Percentiles rank a stretch among this genome's conserved stretches.
These are phyloP conservation scores for Camelina laxa DNA, from an alignment of 345 rosid genomes.

Conservation along the genomic window DNA sequence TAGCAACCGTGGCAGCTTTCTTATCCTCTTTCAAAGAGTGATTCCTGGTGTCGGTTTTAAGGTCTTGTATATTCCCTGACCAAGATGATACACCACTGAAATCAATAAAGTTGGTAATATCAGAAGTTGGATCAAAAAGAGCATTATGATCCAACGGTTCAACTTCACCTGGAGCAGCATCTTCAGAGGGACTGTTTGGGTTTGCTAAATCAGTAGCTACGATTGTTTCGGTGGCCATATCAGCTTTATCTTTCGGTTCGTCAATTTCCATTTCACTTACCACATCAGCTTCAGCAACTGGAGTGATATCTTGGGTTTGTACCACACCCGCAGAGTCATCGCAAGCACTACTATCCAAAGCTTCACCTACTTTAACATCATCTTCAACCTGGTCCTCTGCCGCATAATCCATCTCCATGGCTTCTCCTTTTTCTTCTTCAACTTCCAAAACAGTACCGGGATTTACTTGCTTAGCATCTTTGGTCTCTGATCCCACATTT, in stretches of 20 bases:
- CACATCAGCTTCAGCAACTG: constrained; percentile 42
- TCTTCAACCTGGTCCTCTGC: constrained; percentile 51
- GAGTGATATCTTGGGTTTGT: too few relatives aligned
- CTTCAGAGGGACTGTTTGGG: constrained; percentile 19
- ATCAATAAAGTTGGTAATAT: constrained; percentile 49
- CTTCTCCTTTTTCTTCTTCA: constrained; percentile 45
- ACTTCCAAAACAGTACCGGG: constrained; percentile 20
- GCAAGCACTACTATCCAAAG: too few relatives aligned
- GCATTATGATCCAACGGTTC: constrained; percentile 39
- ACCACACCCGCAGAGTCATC: too few relatives aligned
- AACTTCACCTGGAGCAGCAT: constrained; percentile 46
- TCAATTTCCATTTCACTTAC: constrained; percentile 39
- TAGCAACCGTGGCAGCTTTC: constrained; percentile 27
- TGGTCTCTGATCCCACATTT: background rate
- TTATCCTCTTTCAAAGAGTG: constrained; percentile 36
- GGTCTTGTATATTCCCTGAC: constrained; percentile 47
- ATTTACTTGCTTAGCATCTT: constrained; percentile 3
- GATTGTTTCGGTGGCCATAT: constrained; percentile 12
- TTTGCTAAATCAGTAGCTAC: constrained; percentile 32
- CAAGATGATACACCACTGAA: constrained; percentile 48
- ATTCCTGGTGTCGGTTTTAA: constrained; percentile 32
- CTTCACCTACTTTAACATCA: constrained; percentile 39
- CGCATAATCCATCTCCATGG: constrained; percentile 61
- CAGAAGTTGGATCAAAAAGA: constrained; percentile 47
- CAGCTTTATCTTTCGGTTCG: constrained; percentile 36